phyloP scores from a whole-genome alignment of 163 green algal species.

The Coccomyxa subellipsoidea region DNA sequence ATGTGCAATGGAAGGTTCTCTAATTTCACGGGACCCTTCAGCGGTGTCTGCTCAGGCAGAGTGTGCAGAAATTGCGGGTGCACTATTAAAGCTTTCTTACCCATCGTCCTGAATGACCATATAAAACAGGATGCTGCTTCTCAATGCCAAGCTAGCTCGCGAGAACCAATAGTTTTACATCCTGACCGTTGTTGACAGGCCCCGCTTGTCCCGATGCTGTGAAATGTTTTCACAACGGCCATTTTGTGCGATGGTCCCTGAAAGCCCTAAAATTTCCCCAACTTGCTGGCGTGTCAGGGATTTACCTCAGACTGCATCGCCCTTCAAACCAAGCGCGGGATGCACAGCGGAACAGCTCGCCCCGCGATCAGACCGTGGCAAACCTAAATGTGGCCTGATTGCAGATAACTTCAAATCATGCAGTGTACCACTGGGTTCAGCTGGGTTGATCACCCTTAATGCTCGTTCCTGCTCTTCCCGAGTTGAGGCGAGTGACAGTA shows the following conservation, averaged over 20 bases:
- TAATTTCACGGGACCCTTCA: neutral
- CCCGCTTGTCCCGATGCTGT: too few relatives aligned
- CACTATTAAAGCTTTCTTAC: neutral
- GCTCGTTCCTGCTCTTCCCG: too few relatives aligned
- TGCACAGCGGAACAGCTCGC: neutral
- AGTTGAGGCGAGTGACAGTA: too few relatives aligned
- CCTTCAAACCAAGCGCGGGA: neutral
- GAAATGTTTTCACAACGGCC: too few relatives aligned
- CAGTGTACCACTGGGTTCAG: neutral
- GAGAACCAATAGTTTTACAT: neutral
- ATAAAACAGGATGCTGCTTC: neutral
- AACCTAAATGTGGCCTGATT: neutral
- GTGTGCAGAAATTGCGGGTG: neutral
- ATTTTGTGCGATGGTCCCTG: too few relatives aligned
- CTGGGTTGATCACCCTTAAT: too few relatives aligned
- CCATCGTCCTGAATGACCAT: neutral
- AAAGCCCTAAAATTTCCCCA: too few relatives aligned
- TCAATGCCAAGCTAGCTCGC: neutral
- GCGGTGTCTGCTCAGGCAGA: neutral
- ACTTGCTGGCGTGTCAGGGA: too few relatives aligned
- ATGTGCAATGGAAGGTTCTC: neutral
- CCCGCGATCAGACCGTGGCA: neutral
- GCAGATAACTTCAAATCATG: neutral
- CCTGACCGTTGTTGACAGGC: too few relatives aligned
- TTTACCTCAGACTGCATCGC: too few relatives aligned